Conservation (phyloP, 2,329 filamentous ascomycete species). For the Microdochium paspali region DNA sequence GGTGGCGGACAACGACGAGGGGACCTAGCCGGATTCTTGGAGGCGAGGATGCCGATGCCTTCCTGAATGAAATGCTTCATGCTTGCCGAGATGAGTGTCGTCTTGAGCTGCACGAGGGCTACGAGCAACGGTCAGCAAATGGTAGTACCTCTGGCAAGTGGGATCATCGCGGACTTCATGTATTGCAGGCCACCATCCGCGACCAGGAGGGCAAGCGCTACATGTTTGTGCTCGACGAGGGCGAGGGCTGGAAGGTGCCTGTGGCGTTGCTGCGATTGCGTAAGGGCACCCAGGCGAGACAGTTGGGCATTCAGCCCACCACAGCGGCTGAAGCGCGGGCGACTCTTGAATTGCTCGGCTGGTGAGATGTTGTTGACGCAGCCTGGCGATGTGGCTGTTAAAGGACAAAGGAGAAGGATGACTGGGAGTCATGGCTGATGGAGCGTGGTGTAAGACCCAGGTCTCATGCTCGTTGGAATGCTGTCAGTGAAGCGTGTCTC, state of each 20-base stretch:
- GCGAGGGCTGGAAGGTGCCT: conserved; percentile 60
- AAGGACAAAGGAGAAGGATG: not conserved
- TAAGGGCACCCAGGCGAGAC: conserved; percentile 49
- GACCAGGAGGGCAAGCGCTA: conserved; percentile 60
- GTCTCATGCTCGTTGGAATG: too few species aligned
- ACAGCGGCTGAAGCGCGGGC: conserved; percentile 41
- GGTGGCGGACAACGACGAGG: conserved; percentile 36
- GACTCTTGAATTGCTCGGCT: conserved; percentile 50
- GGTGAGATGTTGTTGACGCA: conserved; percentile 16
- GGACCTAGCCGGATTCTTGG: conserved; percentile 42
- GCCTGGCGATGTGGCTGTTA: not conserved
- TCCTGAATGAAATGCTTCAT: conserved; percentile 50
- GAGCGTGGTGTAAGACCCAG: too few species aligned
- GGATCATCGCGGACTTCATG: conserved; percentile 46
- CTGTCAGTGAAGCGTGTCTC: too few species aligned
- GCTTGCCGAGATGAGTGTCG: conserved; percentile 57
- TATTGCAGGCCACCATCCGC: conserved; percentile 53
- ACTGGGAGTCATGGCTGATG: too few species aligned
- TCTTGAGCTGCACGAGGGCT: conserved; percentile 36
- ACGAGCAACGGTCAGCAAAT: conserved; percentile 17
- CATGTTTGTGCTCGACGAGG: conserved; percentile 54
- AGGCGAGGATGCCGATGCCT: conserved; percentile 58
- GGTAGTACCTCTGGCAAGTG: conserved; percentile 33
- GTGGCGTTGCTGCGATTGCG: conserved; percentile 51
- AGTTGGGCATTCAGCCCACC: conserved; percentile 50